Evolutionary conservation across 2,329 filamentous ascomycete genomes (phyloP), one percentile per base, ranked within the genome.

Genomic region (Xylaria polymorpha): DNA sequence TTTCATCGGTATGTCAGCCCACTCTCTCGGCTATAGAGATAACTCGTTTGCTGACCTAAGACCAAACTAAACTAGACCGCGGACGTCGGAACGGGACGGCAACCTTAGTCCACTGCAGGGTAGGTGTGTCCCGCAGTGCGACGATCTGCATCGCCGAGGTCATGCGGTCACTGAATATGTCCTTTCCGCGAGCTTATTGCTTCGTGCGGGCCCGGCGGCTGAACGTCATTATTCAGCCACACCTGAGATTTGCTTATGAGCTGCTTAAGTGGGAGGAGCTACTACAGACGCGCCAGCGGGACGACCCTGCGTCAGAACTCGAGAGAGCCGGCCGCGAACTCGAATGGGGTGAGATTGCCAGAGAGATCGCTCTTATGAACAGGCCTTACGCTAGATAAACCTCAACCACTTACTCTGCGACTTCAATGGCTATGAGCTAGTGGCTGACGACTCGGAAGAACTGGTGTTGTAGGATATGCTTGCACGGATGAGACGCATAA

Each of bases 141-240:
- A 99, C 95, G 1, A 98, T 99, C 70, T 98, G 96, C 79, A 99
- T 99, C 76, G 96, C 96, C n/a, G 94, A 98, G 80, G 94, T 98
- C 43, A 99, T 99, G 96, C 90, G 91, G 43, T 86, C 91, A 32
- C 81, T 94, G 74, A 86, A 89, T 25, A 83, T 98, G 72, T 96
- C 94, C 0, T 95, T 98, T 75, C 94, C 96, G 14, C 88, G 93
- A 64, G 96, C 96, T 68, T 99, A 99, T 81, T 98, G 96, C 80
- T 98, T 95, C 80, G 96, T 99, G 44, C 91, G 96, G 39, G 96
- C 96, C 22, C 88, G 96, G 62, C 87, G 96, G 69, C 85, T 99
- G 57, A 99, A 99, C 77, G 96, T 99, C 61, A 99, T 99, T 72
- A 98, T 99, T 72, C 96, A 99, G 80, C 96, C 96, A 14, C 95